A percentile compares a stretch with the other conserved stretches of the same genome.
phyloP scores from a whole-genome alignment of 495 filamentous ascomycete species.

The Neurospora sp. region DNA sequence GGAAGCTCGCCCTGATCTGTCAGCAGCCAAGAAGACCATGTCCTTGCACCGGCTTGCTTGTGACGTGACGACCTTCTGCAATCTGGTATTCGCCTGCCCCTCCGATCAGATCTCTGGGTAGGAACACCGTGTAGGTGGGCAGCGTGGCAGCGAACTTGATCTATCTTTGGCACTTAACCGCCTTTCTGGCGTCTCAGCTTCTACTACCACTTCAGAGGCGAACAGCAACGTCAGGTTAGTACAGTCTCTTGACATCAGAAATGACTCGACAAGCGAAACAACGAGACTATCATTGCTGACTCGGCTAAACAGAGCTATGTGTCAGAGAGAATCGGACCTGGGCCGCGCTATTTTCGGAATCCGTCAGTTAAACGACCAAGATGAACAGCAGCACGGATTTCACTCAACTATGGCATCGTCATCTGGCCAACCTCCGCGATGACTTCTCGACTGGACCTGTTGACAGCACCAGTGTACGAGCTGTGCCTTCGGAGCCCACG shows the following conservation, averaged over 20 bases:
- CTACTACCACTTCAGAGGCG: not conserved
- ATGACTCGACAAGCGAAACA: not conserved
- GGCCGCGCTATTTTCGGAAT: not conserved
- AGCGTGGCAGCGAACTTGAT: not conserved
- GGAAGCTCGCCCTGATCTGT: not conserved
- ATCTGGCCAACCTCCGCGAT: slow-evolving; percentile 4
- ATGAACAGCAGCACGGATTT: slow-evolving; percentile 8
- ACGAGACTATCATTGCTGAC: not conserved
- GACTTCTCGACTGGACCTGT: slow-evolving; percentile 2
- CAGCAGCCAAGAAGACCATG: not conserved
- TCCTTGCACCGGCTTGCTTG: not conserved
- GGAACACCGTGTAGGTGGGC: not conserved
- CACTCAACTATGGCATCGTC: slow-evolving; percentile 10
- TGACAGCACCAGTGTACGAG: slow-evolving; percentile 1
- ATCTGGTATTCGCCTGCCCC: not conserved
- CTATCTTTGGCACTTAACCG: not conserved
- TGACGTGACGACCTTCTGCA: not conserved
- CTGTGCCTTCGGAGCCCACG: slow-evolving; percentile 1
- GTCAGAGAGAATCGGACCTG: not conserved
- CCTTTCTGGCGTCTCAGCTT: not conserved
- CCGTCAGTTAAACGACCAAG: not conserved
- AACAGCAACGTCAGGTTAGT: not conserved
- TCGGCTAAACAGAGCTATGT: not conserved
- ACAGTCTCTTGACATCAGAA: not conserved
- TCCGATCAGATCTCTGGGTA: not conserved